Evolutionary conservation across 495 filamentous ascomycete species (phyloP).

Genomic region (Penicillium parvum): DNA sequence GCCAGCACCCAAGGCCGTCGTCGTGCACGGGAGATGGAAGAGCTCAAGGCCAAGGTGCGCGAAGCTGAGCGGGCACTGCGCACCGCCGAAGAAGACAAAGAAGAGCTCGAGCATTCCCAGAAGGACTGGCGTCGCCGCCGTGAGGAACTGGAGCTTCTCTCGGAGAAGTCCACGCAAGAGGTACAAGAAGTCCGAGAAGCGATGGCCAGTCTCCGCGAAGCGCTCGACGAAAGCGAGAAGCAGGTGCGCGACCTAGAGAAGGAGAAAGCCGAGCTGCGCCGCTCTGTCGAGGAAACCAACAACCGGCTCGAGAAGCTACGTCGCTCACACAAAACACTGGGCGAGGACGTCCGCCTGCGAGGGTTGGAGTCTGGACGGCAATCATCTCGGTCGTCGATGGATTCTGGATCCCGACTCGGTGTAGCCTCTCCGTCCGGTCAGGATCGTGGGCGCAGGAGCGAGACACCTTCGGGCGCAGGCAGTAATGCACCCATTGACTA

Average conservation of each 20-base stretch:
- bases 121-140: slow-evolving; percentile 68
- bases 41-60: slow-evolving; percentile 69
- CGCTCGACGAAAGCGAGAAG: slow-evolving; percentile 81
- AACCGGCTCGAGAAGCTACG: slow-evolving; percentile 72
- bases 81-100: slow-evolving; percentile 60
- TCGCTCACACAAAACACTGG: slow-evolving; percentile 59
- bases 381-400: slow-evolving; percentile 61
- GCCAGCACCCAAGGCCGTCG: slow-evolving; percentile 70
- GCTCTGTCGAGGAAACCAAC: slow-evolving; percentile 72
- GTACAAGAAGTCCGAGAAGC: slow-evolving; percentile 68
- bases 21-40: slow-evolving; percentile 78
- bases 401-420: slow-evolving; percentile 52
- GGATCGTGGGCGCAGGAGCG: slow-evolving; percentile 36
- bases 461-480: slow-evolving; percentile 32
- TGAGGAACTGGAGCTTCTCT: slow-evolving; percentile 66
- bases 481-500: slow-evolving; percentile 54
- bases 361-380: slow-evolving; percentile 42
- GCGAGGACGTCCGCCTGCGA: slow-evolving; percentile 38
- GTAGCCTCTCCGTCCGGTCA: slow-evolving; percentile 35
- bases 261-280: slow-evolving; percentile 70
- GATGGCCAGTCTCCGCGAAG: slow-evolving; percentile 71
- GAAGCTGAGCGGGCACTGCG: slow-evolving; percentile 76
- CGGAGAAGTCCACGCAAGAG: slow-evolving; percentile 66
- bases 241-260: slow-evolving; percentile 77
- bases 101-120: slow-evolving; percentile 65